phyloP scores from a whole-genome alignment of 257 asterid genomes.

The Gentiana dahurica region DNA sequence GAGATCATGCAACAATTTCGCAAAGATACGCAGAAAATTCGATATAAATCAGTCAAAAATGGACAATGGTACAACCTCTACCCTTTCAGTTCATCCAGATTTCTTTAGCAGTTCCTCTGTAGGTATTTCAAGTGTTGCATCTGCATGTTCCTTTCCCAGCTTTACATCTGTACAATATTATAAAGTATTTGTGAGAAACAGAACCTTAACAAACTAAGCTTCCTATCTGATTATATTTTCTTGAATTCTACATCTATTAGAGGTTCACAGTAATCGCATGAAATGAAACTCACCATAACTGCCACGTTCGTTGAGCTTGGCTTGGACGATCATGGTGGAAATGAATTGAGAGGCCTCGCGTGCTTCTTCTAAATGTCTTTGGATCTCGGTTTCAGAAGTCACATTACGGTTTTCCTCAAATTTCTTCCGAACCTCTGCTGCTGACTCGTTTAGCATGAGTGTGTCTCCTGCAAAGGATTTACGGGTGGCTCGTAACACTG shows the following conservation, averaged over 20 bases:
- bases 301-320: slow-evolving; percentile 81
- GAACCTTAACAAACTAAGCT: background rate
- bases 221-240: no score
- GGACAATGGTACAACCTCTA: background rate
- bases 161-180: slow-evolving; percentile 51
- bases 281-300: slow-evolving; percentile 54
- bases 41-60: no score
- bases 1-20: no score
- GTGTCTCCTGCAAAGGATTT: slow-evolving; percentile 83
- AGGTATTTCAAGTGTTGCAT: slow-evolving; percentile 82
- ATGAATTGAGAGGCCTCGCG: slow-evolving; percentile 85
- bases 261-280: background rate
- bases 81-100: slow-evolving; percentile 13
- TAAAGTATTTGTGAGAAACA: background rate
- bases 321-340: slow-evolving; percentile 85
- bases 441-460: slow-evolving; percentile 77
- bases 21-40: no score
- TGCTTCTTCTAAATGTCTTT: slow-evolving; percentile 69
- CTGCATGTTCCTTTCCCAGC: slow-evolving; percentile 64
- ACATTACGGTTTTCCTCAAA: slow-evolving; percentile 87
- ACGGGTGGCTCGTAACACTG: slow-evolving; percentile 73
- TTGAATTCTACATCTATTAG: background rate
- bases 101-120: slow-evolving; percentile 70
- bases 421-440: slow-evolving; percentile 75
- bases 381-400: slow-evolving; percentile 59